A percentile compares a stretch with the other conserved stretches of the same genome.
Evolutionary conservation across 768 basidiomycete species (phyloP).

Genomic region (Mycena latifolia): DNA sequence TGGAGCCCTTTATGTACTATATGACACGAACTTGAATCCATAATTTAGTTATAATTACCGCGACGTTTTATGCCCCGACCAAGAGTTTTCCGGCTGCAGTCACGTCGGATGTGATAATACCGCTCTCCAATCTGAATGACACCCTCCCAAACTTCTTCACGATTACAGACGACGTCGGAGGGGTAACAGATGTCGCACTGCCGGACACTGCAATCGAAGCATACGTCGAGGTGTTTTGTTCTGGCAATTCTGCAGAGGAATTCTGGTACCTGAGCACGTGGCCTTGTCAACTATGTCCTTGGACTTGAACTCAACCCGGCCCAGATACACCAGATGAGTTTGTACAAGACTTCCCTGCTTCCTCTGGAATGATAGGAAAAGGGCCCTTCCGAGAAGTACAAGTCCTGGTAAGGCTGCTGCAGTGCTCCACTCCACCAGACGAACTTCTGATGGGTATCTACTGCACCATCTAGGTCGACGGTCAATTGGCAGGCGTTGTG

Average conservation of each 20-base stretch:
- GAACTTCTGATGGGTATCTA: neutral
- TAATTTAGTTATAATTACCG: constrained; percentile 60
- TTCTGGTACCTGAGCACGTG: constrained; percentile 66
- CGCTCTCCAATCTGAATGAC: constrained; percentile 65
- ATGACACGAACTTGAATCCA: neutral
- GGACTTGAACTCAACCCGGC: constrained; percentile 39
- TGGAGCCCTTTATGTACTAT: neutral
- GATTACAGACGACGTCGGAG: constrained; percentile 42
- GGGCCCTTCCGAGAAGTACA: constrained; percentile 76
- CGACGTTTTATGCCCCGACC: constrained; percentile 70
- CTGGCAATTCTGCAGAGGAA: constrained; percentile 72
- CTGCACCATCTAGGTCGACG: constrained; percentile 54
- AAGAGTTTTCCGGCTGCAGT: constrained; percentile 56
- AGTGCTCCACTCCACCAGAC: neutral
- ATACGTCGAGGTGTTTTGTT: constrained; percentile 71
- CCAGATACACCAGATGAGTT: constrained; percentile 65
- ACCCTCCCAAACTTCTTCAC: constrained; percentile 57
- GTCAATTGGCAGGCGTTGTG: constrained; percentile 59
- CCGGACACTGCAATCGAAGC: constrained; percentile 66
- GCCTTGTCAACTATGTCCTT: neutral
- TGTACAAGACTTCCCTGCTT: constrained; percentile 57
- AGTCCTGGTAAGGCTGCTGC: constrained; percentile 46
- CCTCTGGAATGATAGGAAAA: constrained; percentile 57
- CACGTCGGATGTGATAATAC: constrained; percentile 67
- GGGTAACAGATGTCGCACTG: constrained; percentile 58